phyloP scores from a whole-genome alignment of 108 stramenopile species.

The Cyclostephanos invisitatus region DNA sequence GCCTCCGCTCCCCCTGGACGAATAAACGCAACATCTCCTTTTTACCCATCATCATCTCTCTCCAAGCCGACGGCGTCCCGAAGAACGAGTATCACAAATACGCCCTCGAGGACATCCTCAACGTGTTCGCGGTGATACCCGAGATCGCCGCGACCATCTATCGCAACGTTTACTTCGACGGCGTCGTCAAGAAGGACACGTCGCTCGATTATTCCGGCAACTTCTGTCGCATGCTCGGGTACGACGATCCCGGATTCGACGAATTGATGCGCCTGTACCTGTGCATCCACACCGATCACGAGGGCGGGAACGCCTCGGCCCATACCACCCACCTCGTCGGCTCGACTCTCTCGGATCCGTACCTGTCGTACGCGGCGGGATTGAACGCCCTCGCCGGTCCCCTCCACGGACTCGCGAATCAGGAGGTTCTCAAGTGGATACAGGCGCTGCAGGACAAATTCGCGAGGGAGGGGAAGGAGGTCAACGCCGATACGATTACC shows the following conservation, averaged over 20 bases:
- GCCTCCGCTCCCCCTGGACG: too few relatives aligned
- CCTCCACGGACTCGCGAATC: constrained; percentile 98
- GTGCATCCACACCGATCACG: constrained; percentile 99
- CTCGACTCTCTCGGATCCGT: constrained; percentile 95
- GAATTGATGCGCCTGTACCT: constrained; percentile 99
- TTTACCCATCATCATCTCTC: too few relatives aligned
- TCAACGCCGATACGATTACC: constrained; percentile 96
- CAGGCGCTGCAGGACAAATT: constrained; percentile 93
- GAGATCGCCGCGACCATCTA: constrained; percentile 98
- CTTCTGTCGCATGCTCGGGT: constrained; percentile 98
- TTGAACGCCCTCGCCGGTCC: constrained; percentile 98
- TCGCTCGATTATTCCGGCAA: constrained; percentile 98
- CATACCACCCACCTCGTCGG: constrained; percentile 99
- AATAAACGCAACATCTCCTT: too few relatives aligned
- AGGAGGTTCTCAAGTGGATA: constrained; percentile 98
- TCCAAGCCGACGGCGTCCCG: constrained; percentile 72
- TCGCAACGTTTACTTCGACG: constrained; percentile 96
- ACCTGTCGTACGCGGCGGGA: constrained; percentile 94
- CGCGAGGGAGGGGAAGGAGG: constrained; percentile 92
- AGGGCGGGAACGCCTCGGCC: constrained; percentile 99
- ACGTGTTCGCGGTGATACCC: constrained; percentile 94
- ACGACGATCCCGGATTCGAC: constrained; percentile 91
- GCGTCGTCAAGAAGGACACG: constrained; percentile 87
- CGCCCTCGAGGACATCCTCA: constrained; percentile 94
- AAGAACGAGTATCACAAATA: constrained; percentile 94